Evolutionary conservation across 2,329 filamentous ascomycete genomes (phyloP).

Genomic region (Xylaria polymorpha): DNA sequence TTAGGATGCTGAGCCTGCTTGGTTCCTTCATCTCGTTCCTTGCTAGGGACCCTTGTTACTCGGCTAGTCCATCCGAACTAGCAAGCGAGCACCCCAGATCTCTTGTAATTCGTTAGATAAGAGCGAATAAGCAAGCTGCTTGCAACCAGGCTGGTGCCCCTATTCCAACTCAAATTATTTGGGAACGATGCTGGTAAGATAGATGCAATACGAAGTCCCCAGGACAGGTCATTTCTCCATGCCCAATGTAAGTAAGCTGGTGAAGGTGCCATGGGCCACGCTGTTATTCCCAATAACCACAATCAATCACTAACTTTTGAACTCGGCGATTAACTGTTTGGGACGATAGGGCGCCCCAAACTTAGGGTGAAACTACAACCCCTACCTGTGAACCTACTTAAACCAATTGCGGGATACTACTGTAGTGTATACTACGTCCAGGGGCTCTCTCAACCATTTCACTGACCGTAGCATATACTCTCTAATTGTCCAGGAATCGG

Average conservation of each 20-base stretch:
- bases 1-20: conserved; percentile 26
- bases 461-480: conserved; percentile 9
- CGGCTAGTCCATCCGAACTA: conserved; percentile 23
- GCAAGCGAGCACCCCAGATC: conserved; percentile 13
- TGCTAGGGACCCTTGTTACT: conserved; percentile 14
- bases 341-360: conserved; percentile 20
- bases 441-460: conserved; percentile 9
- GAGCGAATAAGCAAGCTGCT: not conserved
- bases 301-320: not conserved
- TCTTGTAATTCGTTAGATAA: not conserved
- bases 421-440: not conserved
- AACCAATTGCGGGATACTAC: conserved; percentile 16
- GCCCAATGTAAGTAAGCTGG: not conserved
- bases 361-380: conserved; percentile 34
- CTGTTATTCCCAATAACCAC: not conserved
- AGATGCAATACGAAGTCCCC: not conserved
- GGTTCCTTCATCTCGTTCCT: conserved; percentile 20
- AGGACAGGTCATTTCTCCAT: not conserved
- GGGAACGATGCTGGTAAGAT: not conserved
- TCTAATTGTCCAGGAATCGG: not conserved
- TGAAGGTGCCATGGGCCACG: not conserved
- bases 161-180: conserved; percentile 11
- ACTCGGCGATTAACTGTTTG: conserved; percentile 6
- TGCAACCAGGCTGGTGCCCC: conserved; percentile 13
- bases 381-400: conserved; percentile 26